Conservation (phyloP, 371 early-diverging fungal species). For the Haplosporangium sp. region DNA sequence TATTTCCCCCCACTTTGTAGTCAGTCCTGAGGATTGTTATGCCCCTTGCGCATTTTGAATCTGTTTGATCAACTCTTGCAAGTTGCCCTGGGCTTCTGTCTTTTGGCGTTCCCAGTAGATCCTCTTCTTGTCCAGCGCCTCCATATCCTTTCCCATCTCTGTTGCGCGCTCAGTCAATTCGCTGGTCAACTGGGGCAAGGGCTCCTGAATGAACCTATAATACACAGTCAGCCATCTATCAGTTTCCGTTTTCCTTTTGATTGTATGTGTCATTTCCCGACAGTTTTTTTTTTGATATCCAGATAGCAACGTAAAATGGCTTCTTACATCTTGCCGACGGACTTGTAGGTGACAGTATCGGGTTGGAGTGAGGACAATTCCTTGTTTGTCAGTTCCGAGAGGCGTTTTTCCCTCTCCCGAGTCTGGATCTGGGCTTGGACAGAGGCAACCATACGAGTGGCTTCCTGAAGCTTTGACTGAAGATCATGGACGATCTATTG, state of each 20-base stretch:
- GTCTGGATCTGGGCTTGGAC: slow-evolving; percentile 77
- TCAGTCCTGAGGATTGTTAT: not conserved
- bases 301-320: not conserved
- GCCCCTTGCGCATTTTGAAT: slow-evolving; percentile 33
- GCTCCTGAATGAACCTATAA: slow-evolving; percentile 73
- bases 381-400: slow-evolving; percentile 77
- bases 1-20: not conserved
- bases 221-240: not conserved
- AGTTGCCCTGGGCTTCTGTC: slow-evolving; percentile 74
- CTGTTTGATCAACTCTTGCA: slow-evolving; percentile 70
- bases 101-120: slow-evolving; percentile 78
- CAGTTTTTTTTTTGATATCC: not conserved
- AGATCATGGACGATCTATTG: slow-evolving; percentile 71
- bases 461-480: slow-evolving; percentile 69
- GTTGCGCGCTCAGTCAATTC: slow-evolving; percentile 63
- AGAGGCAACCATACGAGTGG: slow-evolving; percentile 71
- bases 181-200: slow-evolving; percentile 63
- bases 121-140: slow-evolving; percentile 79
- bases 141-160: slow-evolving; percentile 63
- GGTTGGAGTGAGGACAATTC: slow-evolving; percentile 72
- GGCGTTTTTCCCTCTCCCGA: slow-evolving; percentile 77
- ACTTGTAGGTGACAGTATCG: slow-evolving; percentile 73
- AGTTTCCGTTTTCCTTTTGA: too few species aligned
- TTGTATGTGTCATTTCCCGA: too few species aligned
- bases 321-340: slow-evolving; percentile 82